These are phyloP conservation scores for Pistacia atlantica DNA, from an alignment of 345 rosid genomes.

Conservation along the genomic window DNA sequence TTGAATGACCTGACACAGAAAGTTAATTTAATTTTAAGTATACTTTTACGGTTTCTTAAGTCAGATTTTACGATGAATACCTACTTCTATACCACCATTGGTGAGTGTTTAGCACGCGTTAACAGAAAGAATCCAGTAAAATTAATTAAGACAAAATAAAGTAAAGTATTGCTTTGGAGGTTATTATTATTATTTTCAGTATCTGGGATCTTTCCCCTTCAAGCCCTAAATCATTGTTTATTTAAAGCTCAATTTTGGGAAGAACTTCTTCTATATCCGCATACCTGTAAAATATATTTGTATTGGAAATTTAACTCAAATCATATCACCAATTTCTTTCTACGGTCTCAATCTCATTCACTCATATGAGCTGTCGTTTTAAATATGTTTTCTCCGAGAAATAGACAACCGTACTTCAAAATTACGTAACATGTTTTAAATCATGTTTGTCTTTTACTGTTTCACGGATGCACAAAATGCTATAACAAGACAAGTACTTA, in stretches of 20 bases:
- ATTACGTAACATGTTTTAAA: neutral
- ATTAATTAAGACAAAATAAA: neutral
- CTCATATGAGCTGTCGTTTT: neutral
- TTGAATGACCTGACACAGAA: conserved; percentile 17
- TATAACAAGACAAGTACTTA: neutral
- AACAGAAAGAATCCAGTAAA: conserved; percentile 16
- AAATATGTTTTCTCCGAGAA: neutral
- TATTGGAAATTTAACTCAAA: neutral
- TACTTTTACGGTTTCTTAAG: neutral
- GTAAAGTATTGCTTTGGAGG: neutral
- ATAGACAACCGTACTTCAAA: neutral
- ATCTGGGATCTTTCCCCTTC: neutral
- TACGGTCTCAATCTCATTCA: neutral
- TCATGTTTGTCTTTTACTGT: neutral
- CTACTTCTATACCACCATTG: neutral
- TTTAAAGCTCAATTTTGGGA: neutral
- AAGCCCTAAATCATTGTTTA: neutral
- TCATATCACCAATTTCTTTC: neutral
- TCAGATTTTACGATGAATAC: neutral
- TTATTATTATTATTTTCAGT: neutral
- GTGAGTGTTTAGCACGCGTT: conserved; percentile 21
- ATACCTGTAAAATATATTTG: neutral
- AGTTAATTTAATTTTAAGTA: conserved; percentile 14
- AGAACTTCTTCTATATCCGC: neutral
- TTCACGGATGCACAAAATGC: neutral